phyloP scores from a whole-genome alignment of 495 filamentous ascomycete genomes.

The Podospora bellae-mahoneyi region DNA sequence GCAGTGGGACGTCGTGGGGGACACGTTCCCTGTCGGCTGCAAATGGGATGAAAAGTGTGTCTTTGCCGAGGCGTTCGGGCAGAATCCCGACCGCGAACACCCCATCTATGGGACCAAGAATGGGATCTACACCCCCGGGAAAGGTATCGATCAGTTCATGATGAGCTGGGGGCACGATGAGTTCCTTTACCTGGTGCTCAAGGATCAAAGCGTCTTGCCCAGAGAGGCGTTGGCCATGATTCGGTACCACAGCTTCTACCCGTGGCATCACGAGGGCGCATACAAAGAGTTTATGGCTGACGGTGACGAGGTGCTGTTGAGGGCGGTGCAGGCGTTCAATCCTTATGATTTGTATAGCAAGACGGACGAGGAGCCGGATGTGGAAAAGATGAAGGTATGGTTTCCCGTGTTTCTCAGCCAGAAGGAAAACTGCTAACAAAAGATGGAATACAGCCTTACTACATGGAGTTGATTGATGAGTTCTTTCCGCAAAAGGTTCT shows the following conservation, averaged over 20 bases:
- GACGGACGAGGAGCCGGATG: constrained; percentile 72
- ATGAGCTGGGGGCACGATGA: constrained; percentile 92
- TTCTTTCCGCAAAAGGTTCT: constrained; percentile 75
- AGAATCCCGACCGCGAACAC: constrained; percentile 66
- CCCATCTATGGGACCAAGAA: constrained; percentile 64
- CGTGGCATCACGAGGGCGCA: constrained; percentile 78
- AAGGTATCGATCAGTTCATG: constrained; percentile 80
- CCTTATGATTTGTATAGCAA: constrained; percentile 92
- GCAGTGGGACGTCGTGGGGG: constrained; percentile 91
- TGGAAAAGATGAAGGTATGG: constrained; percentile 66
- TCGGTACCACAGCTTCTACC: constrained; percentile 85
- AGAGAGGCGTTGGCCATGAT: constrained; percentile 85
- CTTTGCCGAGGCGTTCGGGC: constrained; percentile 68
- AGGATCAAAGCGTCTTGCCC: constrained; percentile 72
- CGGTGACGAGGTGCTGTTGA: constrained; percentile 72
- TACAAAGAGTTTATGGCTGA: constrained; percentile 79
- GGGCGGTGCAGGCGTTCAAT: constrained; percentile 81
- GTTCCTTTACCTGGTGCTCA: constrained; percentile 80
- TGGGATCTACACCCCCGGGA: constrained; percentile 74
- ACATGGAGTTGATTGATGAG: constrained; percentile 78
- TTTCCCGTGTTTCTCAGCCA: neutral
- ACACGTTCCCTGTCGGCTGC: constrained; percentile 90
- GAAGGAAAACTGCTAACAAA: constrained; percentile 2
- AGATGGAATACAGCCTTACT: constrained; percentile 59
- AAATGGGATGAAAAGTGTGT: constrained; percentile 73